Evolutionary conservation across 1,284 basidiomycete genomes (phyloP).

Genomic region (Malassezia vespertilionis): DNA sequence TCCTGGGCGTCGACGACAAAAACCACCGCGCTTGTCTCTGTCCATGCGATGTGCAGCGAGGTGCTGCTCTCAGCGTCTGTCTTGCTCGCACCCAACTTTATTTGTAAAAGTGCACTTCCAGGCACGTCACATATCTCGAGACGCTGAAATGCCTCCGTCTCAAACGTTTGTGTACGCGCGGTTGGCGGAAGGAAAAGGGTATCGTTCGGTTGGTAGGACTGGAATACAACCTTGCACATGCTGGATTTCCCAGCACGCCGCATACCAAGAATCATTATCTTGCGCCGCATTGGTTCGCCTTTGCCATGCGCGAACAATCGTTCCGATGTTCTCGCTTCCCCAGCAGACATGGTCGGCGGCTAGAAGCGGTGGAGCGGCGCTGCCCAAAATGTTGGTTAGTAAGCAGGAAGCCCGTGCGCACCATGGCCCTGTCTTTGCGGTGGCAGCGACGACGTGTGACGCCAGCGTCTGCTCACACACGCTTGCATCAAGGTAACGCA

Average conservation of each 20-base stretch:
- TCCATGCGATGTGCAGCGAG: constrained; percentile 23
- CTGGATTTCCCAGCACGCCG: constrained; percentile 77
- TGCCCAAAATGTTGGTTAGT: no score
- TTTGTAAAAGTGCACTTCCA: constrained; percentile 55
- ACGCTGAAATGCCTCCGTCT: constrained; percentile 68
- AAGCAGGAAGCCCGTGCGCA: no score
- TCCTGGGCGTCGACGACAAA: constrained; percentile 93
- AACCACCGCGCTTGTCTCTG: constrained; percentile 53
- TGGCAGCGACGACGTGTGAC: no score
- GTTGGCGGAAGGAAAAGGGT: constrained; percentile 72
- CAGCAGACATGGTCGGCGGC: no score
- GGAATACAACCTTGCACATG: constrained; percentile 80
- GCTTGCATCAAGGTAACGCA: no score
- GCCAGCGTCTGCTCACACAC: no score
- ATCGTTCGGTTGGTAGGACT: constrained; percentile 69
- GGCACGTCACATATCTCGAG: constrained; percentile 94
- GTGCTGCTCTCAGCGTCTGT: constrained; percentile 11
- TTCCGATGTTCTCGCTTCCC: no score
- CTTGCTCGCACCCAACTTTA: not conserved
- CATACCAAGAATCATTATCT: constrained; percentile 17
- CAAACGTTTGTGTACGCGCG: constrained; percentile 18
- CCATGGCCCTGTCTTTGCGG: no score
- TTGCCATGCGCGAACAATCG: no score
- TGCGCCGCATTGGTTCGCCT: not conserved
- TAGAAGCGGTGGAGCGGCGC: no score